Percentiles rank a stretch among this genome's conserved stretches.
Conservation (phyloP, 1,284 basidiomycete genomes). For the Ganoderma resinaceum region DNA sequence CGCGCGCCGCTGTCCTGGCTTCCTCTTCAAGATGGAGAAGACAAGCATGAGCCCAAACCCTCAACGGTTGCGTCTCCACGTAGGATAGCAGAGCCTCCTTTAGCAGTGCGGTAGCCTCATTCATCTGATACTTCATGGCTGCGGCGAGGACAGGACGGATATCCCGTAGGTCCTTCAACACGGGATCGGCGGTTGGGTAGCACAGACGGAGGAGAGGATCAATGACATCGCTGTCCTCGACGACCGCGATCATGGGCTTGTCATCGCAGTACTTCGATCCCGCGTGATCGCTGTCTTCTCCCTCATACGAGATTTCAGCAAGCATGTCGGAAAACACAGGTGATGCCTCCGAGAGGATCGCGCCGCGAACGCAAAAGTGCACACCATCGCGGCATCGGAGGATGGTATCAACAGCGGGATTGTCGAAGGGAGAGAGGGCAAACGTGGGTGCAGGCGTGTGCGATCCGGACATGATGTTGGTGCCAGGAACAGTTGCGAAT, state of each 20-base stretch:
- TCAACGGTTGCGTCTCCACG: conserved; percentile 9
- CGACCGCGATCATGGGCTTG: conserved; percentile 33
- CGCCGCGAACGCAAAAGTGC: conserved; percentile 16
- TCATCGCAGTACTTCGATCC: background rate
- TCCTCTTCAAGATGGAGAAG: conserved; percentile 15
- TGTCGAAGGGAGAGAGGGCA: conserved; percentile 2
- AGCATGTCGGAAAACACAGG: conserved; percentile 9
- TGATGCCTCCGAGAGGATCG: conserved; percentile 18
- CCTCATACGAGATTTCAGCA: background rate
- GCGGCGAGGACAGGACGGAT: conserved; percentile 16
- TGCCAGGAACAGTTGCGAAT: background rate
- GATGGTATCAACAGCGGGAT: conserved; percentile 1
- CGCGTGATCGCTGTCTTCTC: conserved; percentile 1
- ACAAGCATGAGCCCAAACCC: conserved; percentile 23
- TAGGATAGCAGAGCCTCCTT: conserved; percentile 9
- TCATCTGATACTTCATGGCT: conserved; percentile 23
- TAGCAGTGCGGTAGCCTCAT: conserved; percentile 14
- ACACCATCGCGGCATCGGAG: conserved; percentile 16
- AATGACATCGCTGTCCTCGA: conserved; percentile 42
- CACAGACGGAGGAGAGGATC: conserved; percentile 45
- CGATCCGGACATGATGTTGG: background rate
- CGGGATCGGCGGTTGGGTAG: conserved; percentile 41
- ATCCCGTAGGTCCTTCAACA: conserved; percentile 15
- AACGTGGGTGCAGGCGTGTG: background rate
- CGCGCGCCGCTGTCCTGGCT: conserved; percentile 12